A percentile compares a stretch with the other conserved stretches of the same genome.
Evolutionary conservation across 495 filamentous ascomycete genomes (phyloP).

Genomic region (Sporormia fimetaria): DNA sequence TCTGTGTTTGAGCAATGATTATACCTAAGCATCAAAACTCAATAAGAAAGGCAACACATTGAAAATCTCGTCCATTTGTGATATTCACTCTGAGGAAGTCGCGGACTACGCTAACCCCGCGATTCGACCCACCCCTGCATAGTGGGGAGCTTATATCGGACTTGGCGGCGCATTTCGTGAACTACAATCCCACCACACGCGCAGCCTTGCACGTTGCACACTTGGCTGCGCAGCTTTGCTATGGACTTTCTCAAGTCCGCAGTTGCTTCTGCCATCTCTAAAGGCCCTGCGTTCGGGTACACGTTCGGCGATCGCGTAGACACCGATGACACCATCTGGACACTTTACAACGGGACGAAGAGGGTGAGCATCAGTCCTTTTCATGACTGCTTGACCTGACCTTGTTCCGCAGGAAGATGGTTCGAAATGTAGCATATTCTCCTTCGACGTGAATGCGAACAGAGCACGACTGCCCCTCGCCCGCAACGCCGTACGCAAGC

Average conservation of each 20-base stretch:
- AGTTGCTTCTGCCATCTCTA: conserved; percentile 89
- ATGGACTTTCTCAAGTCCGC: conserved; percentile 99
- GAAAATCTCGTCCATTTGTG: too few relatives aligned
- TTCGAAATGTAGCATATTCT: conserved; percentile 88
- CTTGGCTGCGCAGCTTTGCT: background rate
- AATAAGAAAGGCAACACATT: too few relatives aligned
- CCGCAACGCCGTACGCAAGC: conserved; percentile 82
- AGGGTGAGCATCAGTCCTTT: conserved; percentile 44
- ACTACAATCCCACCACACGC: background rate
- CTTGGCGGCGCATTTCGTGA: too few relatives aligned
- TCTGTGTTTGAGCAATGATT: too few relatives aligned
- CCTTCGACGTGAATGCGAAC: conserved; percentile 75
- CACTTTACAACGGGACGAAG: conserved; percentile 80
- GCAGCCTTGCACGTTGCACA: background rate
- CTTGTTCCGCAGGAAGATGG: conserved; percentile 61
- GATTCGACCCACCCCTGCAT: too few relatives aligned
- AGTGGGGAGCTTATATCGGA: too few relatives aligned
- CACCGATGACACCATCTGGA: conserved; percentile 82
- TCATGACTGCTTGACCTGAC: conserved; percentile 6
- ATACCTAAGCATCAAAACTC: too few relatives aligned
- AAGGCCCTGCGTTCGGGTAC: conserved; percentile 85
- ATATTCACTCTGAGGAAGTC: too few relatives aligned
- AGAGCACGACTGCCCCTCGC: conserved; percentile 72
- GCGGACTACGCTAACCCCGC: too few relatives aligned
- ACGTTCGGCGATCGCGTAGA: conserved; percentile 84